Evolutionary conservation across 148 eudicot genomes (phyloP).

Genomic region (Polygonum maritimum): DNA sequence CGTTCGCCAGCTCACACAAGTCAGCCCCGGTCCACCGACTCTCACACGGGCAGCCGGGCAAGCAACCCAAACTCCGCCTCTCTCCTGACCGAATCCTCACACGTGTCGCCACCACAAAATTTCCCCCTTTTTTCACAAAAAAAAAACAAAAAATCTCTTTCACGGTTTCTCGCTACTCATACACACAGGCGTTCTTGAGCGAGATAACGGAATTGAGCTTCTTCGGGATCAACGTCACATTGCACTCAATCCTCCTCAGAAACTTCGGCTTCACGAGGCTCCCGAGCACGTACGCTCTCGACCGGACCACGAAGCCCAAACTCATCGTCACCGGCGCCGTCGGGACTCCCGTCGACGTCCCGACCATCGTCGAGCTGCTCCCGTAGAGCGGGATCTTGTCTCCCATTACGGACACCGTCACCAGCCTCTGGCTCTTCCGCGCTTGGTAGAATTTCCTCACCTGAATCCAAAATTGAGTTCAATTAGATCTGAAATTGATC

Average conservation of each 20-base stretch:
- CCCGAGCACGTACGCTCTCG: conserved; percentile 76
- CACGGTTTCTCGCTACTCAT: conserved; percentile 17
- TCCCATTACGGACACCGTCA: conserved; percentile 36
- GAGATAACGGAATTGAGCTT: conserved; percentile 40
- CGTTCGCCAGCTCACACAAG: neutral
- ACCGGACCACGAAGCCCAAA: conserved; percentile 42
- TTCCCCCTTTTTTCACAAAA: neutral
- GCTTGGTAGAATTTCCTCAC: conserved; percentile 61
- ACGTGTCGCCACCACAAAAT: neutral
- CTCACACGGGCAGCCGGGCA: conserved; percentile 5
- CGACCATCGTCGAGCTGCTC: conserved; percentile 51
- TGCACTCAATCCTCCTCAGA: conserved; percentile 38
- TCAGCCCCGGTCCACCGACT: conserved; percentile 2
- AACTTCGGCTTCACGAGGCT: conserved; percentile 74
- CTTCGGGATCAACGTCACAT: conserved; percentile 34
- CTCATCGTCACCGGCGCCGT: conserved; percentile 51
- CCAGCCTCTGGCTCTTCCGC: conserved; percentile 43
- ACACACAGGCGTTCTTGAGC: conserved; percentile 53
- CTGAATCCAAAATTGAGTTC: conserved; percentile 48
- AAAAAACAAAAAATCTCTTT: neutral
- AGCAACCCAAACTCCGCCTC: neutral
- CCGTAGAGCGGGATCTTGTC: conserved; percentile 70
- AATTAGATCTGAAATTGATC: too few species aligned
- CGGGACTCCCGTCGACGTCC: conserved; percentile 45
- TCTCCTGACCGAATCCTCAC: neutral